Base-by-base conservation (phyloP, 78 protist species). In the Monosiga brevicollis region DNA sequence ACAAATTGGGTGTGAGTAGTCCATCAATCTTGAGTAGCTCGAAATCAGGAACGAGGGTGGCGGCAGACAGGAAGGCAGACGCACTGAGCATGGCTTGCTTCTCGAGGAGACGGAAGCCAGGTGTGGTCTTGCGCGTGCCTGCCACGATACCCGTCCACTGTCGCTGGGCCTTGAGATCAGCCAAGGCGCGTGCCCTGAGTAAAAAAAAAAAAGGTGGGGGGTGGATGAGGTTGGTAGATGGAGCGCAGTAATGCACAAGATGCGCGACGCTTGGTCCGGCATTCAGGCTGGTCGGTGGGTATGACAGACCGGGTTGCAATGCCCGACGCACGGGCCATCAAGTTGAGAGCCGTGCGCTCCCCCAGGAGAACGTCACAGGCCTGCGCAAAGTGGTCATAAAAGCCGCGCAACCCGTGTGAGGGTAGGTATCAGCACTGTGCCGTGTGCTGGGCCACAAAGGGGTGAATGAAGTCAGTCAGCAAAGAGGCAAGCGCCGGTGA, bases 101-200 rank as follows among this genome's bases (percentile, higher is more conserved):
- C 84, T 95, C 98, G 0, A 95, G 91, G 24, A 89, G 71, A 26
- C 97, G 83, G 72, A 93, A 91, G 3, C 95, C 88, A 0, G 98
- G 98, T 1, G 98, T 93, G 29, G 98, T 95, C 83, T 95, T 95
- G 55, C 98, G 84, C 0, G 98, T 95, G 25, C 95, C 98, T 0
- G 98, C 96, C 0, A 95, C 78, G 0, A 39, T 78, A 20, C 87
- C 87, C 25, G 55, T 9, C 83, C 81, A 90, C 23, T 39, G 43
- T 20, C 39, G 42, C 42, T 43, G 23, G 10, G 1, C 49, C 32
- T 80, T 75, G 22, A 79, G 26, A 15, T 36, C 49, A 2, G 22
- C 29, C 55, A 74, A 0, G 2, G 15, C 24, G 38, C 80, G 86
- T 32, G 86, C 85, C 39, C 85, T 80, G 42, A 55, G 71, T 23